Evolutionary conservation across 2,329 filamentous ascomycete species (phyloP).

Genomic region (Dactylellina haptotyla): DNA sequence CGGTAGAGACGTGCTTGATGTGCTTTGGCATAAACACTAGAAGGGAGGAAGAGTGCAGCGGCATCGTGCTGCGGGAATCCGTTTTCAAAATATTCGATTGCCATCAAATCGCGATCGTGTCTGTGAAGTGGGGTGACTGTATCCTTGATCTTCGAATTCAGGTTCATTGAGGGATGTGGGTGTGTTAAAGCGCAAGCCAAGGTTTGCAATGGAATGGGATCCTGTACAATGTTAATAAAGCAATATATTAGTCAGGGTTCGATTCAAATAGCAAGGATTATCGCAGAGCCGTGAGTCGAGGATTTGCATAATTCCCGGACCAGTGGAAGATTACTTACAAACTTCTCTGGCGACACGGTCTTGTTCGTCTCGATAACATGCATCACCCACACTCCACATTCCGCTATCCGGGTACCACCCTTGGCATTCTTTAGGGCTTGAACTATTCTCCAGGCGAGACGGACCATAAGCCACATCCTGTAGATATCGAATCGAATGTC

Average conservation of each 20-base stretch:
- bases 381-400: constrained; percentile 43
- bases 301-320: constrained; percentile 16
- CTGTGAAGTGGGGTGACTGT: constrained; percentile 42
- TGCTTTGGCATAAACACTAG: constrained; percentile 43
- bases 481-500: constrained; percentile 54
- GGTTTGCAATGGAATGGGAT: constrained; percentile 48
- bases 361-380: constrained; percentile 54
- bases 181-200: constrained; percentile 50
- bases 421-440: constrained; percentile 53
- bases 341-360: constrained; percentile 50
- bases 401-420: constrained; percentile 45
- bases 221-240: constrained; percentile 40
- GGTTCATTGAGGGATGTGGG: constrained; percentile 40
- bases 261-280: not conserved
- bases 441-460: constrained; percentile 50
- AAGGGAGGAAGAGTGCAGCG: constrained; percentile 32
- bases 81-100: constrained; percentile 50
- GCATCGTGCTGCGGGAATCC: constrained; percentile 42
- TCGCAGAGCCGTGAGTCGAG: not conserved
- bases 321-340: constrained; percentile 41
- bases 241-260: too few species aligned
- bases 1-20: constrained; percentile 45
- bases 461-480: constrained; percentile 50
- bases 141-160: constrained; percentile 37
- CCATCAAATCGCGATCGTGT: constrained; percentile 43